Conservation (phyloP, 768 basidiomycete species). For the Tephrocybe sp. region DNA sequence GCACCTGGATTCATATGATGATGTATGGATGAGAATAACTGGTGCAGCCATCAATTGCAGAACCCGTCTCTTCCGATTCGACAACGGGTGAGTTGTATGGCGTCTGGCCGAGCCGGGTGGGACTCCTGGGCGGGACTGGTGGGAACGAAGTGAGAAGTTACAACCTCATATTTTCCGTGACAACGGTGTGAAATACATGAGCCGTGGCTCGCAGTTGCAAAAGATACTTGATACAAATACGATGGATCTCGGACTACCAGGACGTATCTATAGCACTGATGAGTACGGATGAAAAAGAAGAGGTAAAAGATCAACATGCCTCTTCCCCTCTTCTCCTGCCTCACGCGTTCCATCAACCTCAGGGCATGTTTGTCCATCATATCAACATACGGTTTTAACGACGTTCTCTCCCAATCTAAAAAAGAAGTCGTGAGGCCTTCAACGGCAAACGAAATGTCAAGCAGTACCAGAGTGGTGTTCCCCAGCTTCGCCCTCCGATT, state of each 20-base stretch:
- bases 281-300: background rate
- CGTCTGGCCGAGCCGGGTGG: too few relatives aligned
- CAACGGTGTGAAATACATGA: too few relatives aligned
- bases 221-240: too few relatives aligned
- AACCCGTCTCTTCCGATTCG: too few relatives aligned
- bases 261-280: conserved; percentile 25
- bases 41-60: too few relatives aligned
- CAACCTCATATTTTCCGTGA: too few relatives aligned
- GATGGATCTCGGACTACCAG: conserved; percentile 35
- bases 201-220: too few relatives aligned
- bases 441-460: background rate
- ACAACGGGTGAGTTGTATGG: too few relatives aligned
- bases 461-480: conserved; percentile 52
- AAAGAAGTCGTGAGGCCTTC: background rate
- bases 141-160: too few relatives aligned
- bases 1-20: too few relatives aligned
- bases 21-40: too few relatives aligned
- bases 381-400: conserved; percentile 86
- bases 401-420: conserved; percentile 83
- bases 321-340: conserved; percentile 47
- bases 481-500: conserved; percentile 27
- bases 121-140: too few relatives aligned
- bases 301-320: conserved; percentile 25
- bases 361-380: conserved; percentile 78
- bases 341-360: conserved; percentile 55